Base-by-base conservation (phyloP, 148 eudicot species). In the Amaranthus hypochondriacus region DNA sequence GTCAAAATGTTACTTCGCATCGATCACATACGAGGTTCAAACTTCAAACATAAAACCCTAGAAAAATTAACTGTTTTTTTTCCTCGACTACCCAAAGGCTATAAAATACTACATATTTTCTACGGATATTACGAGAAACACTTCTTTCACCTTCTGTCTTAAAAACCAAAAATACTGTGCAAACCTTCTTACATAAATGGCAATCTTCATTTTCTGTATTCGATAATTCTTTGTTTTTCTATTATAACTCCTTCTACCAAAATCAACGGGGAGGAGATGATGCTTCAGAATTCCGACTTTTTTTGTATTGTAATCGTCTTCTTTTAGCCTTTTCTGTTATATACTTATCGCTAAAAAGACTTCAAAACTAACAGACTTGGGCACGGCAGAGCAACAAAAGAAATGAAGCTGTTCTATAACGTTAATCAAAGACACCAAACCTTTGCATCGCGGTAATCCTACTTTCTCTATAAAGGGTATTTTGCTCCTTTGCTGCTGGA, bases 161-260 rank as follows among this genome's bases (percentile, higher is more conserved):
- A 66, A 59, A 64, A 61, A 47, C 13, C 11, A 46, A 48, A 56
- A 58, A 77, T n/a, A 59, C 78, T 75, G 68, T 67, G 81, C 70
- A 77, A 65, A 48, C 65, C 73, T 73, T 56, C 77, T 47, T 62
- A 14, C 59, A n/a, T 73, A 53, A 68, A 72, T 49, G 55, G 59
- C 47, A 7, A 50, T 65, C 60, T 58, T 68, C 70, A 3, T 58
- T 59, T 57, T 56, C 7, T 58, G 62, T 66, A 58, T 48, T 78
- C 66, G 39, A 55, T 50, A 50, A 66, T 28, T 11, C 80, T 58
- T 66, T 76, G 18, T 75, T 77, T 76, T 65, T 56, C 66, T 64
- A 72, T 77, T 68, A 75, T 48, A 74, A 55, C 80, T 76, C 72
- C 79, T 79, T 61, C 74, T 5, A 66, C 76, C 80, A 77, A 49